Conservation (phyloP, 208 protist species). For the Trypanosoma cruzi region DNA sequence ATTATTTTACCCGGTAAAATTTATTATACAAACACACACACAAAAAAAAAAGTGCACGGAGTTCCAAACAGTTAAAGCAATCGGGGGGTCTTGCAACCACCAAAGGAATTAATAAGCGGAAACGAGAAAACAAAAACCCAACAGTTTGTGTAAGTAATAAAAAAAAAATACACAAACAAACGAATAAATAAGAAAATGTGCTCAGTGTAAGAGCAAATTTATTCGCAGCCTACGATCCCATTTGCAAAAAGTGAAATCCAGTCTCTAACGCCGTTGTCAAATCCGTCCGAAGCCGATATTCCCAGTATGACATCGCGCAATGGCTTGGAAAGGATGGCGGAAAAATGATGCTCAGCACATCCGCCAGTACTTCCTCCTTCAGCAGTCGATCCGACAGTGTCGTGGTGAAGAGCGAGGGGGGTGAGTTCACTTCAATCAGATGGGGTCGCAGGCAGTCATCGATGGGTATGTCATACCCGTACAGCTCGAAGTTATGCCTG, state of each 20-base stretch:
- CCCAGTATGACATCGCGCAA: constrained; percentile 73
- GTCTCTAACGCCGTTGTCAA: constrained; percentile 63
- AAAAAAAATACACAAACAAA: no score
- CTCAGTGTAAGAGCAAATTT: no score
- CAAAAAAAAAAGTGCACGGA: no score
- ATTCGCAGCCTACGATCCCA: not conserved
- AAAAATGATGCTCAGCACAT: constrained; percentile 83
- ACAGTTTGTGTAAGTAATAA: no score
- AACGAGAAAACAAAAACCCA: no score
- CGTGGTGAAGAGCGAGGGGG: constrained; percentile 89
- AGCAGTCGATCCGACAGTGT: constrained; percentile 81
- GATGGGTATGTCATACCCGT: constrained; percentile 98
- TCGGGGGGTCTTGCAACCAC: no score
- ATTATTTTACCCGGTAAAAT: no score
- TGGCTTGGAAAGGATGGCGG: constrained; percentile 70
- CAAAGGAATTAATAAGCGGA: no score
- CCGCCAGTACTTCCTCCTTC: constrained; percentile 83
- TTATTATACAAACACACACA: no score
- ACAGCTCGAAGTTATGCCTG: constrained; percentile 97
- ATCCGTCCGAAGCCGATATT: constrained; percentile 81
- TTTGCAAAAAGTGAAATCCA: constrained; percentile 71
- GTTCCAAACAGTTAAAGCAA: no score
- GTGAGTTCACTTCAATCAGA: constrained; percentile 97
- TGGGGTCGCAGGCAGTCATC: constrained; percentile 95
- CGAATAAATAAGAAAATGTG: no score